Percentiles rank a stretch among this genome's conserved stretches.
Evolutionary conservation across 768 basidiomycete genomes (phyloP).

Genomic region (Xerocomus brunneocitrinus): DNA sequence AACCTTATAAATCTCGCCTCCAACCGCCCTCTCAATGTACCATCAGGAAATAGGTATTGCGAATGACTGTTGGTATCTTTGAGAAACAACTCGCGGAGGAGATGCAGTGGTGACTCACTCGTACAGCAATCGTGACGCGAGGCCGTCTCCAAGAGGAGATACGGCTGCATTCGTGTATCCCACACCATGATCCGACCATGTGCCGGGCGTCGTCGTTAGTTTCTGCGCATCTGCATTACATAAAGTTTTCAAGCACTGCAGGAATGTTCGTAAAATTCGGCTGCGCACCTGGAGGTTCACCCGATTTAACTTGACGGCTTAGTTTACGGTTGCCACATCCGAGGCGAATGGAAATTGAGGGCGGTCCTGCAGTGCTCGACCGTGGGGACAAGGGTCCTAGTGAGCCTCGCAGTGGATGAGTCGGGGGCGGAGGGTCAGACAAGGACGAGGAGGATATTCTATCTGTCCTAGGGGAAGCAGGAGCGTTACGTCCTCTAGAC

Average conservation of each 20-base stretch:
- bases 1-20: slow-evolving; percentile 11
- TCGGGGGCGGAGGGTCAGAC: not conserved
- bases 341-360: slow-evolving; percentile 6
- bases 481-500: too few relatives aligned
- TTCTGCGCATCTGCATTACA: not conserved
- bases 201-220: slow-evolving; percentile 9
- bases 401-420: not conserved
- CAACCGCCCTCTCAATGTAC: slow-evolving; percentile 16
- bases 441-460: not conserved
- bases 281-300: slow-evolving; percentile 5
- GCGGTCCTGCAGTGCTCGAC: not conserved
- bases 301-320: not conserved
- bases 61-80: slow-evolving; percentile 5
- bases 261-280: too few relatives aligned
- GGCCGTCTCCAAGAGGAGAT: not conserved
- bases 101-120: slow-evolving; percentile 1
- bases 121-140: not conserved
- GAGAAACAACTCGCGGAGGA: not conserved
- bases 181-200: slow-evolving; percentile 15
- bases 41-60: slow-evolving; percentile 13
- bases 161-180: slow-evolving; percentile 11
- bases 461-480: not conserved
- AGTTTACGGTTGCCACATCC: slow-evolving; percentile 12
- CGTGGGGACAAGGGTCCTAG: not conserved
- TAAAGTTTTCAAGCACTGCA: not conserved